Base-by-base conservation (phyloP, 805 yeast genomes). In the Pichia paraexigua region DNA sequence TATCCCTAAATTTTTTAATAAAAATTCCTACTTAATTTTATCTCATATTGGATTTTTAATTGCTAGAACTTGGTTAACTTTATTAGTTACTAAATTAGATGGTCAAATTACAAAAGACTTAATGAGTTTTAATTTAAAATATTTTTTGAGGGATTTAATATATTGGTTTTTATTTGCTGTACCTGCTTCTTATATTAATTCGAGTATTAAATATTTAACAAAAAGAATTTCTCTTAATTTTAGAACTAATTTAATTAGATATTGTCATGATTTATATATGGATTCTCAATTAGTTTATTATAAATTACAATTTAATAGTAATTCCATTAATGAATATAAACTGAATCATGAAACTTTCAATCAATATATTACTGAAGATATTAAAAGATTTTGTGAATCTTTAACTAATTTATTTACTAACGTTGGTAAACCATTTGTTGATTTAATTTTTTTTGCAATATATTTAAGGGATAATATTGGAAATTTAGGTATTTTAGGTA, bases 151-250 rank as follows among this genome's bases (percentile, higher is more conserved):
- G 53, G 96, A 91, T 64, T 72, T 91, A 65, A 76, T 80, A 11
- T 85, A 86, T 66, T 91, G 97, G 97, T 79, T 91, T 53, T 68
- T 87, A 53, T 82, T 91, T 63, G 97, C 97, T 0, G 80, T 91
- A 55, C 98, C 98, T 2, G 95, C 97, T 0, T 83, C 94, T 3
- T 91, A 88, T 66, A 86, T 96, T 32, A 91, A 91, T 67, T 85
- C 96, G 46, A 90, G 92, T 52, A 91, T 91, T 63, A 87, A 85
- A 63, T 87, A 78, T 61, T 70, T 91, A 58, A 87, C 90, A 50
- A 79, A 83, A 61, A 77, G 87, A 59, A 71, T 91, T 53, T 81
- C 95, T 13, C 74, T 89, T 49, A 87, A 87, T 60, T 91, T 91
- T 72, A 80, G 97, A 72, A 84, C 94, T 2, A 83, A 83, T 57